Conservation (phyloP, 139 green algal genomes). For the Chlamydomonas sp. region DNA sequence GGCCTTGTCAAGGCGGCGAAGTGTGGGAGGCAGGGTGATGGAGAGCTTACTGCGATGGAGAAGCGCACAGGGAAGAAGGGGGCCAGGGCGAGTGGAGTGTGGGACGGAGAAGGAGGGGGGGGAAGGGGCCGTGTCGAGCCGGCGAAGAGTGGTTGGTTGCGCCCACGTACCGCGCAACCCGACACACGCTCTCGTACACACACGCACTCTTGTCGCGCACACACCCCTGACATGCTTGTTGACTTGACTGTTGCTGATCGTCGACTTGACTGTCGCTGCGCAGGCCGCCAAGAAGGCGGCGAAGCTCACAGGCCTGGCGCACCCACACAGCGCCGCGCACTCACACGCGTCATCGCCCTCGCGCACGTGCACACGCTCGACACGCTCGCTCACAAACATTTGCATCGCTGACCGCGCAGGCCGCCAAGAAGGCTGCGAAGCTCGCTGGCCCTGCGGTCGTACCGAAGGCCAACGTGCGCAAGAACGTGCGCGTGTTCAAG, state of each 20-base stretch:
- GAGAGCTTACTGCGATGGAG: not conserved
- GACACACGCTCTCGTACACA: not conserved
- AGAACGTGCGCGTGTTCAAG: constrained; percentile 22
- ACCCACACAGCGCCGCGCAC: not conserved
- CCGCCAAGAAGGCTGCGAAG: not conserved
- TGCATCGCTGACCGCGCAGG: no score
- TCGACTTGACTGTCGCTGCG: not conserved
- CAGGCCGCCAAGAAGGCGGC: not conserved
- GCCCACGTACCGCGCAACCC: not conserved
- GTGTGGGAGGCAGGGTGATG: not conserved
- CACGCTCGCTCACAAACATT: no score
- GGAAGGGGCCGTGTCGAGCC: not conserved
- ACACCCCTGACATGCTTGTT: no score
- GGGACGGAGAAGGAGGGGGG: not conserved
- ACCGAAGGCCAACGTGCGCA: constrained; percentile 17
- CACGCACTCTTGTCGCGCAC: not conserved
- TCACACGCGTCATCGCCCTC: no score
- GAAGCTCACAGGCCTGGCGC: not conserved
- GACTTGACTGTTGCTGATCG: not conserved
- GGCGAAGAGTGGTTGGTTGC: not conserved
- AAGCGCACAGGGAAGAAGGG: not conserved
- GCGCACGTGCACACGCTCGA: no score
- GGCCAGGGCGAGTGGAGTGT: not conserved
- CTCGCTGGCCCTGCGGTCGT: not conserved
- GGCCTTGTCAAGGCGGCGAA: not conserved